Conservation (phyloP, 1,284 basidiomycete genomes). For the Uromyces viciae-fabae region DNA sequence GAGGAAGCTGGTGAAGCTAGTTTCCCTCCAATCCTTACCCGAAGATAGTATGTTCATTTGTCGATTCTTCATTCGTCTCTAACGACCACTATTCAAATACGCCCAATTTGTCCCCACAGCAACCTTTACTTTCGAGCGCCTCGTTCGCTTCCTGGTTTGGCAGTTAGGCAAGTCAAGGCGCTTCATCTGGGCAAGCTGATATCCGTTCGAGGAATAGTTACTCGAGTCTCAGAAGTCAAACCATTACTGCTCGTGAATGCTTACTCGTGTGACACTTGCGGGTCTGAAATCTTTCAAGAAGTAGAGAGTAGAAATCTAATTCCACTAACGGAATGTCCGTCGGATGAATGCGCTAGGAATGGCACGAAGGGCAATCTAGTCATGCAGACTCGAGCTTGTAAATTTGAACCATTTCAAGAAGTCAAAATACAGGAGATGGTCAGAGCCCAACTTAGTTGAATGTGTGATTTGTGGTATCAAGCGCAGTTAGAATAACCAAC, state of each 20-base stretch:
- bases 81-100: too few relatives aligned
- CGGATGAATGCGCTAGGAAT: conserved; percentile 73
- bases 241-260: conserved; percentile 95
- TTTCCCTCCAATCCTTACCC: conserved; percentile 83
- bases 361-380: conserved; percentile 84
- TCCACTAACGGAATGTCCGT: conserved; percentile 73
- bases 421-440: conserved; percentile 99
- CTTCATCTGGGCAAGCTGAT: conserved; percentile 83
- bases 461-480: not conserved
- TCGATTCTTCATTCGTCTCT: too few relatives aligned
- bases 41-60: conserved; percentile 75
- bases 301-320: conserved; percentile 88
- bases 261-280: conserved; percentile 97
- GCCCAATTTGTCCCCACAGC: too few relatives aligned
- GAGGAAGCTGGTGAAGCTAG: conserved; percentile 57
- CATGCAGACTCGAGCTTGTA: conserved; percentile 95
- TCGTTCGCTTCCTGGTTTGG: conserved; percentile 63
- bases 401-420: conserved; percentile 98
- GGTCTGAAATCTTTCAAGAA: conserved; percentile 97
- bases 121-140: conserved; percentile 90
- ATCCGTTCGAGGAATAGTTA: conserved; percentile 94
- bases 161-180: conserved; percentile 86
- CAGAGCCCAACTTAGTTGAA: conserved; percentile 47
- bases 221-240: conserved; percentile 97
- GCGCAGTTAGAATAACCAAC: not conserved